A percentile compares a stretch with the other conserved stretches of the same genome.
phyloP scores from a whole-genome alignment of 1,284 basidiomycete species.

The Kalmanozyma brasiliensis region DNA sequence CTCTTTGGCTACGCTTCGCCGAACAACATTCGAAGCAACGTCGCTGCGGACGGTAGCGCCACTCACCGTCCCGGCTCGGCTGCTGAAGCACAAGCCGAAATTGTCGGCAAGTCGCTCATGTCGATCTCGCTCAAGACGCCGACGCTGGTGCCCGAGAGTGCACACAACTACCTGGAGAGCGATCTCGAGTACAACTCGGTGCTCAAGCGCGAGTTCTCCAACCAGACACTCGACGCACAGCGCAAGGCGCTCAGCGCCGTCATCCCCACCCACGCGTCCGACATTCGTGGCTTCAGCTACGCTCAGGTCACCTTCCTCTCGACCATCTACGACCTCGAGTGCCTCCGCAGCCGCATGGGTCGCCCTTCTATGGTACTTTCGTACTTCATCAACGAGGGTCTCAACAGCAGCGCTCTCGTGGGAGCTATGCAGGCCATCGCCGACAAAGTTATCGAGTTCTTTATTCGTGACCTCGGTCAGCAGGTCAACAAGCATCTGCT shows the following conservation, averaged over 20 bases:
- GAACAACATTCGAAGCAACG: slow-evolving; percentile 22
- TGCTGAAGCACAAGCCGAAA: slow-evolving; percentile 80
- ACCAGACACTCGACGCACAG: slow-evolving; percentile 57
- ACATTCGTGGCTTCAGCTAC: slow-evolving; percentile 80
- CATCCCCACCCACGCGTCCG: slow-evolving; percentile 77
- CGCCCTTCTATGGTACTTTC: slow-evolving; percentile 83
- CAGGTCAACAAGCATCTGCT: slow-evolving; percentile 83
- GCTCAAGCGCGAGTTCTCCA: slow-evolving; percentile 72
- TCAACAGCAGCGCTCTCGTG: slow-evolving; percentile 77
- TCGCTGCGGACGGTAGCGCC: slow-evolving; percentile 18
- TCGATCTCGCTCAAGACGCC: slow-evolving; percentile 90
- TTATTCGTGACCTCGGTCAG: slow-evolving; percentile 63
- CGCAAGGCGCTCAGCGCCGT: slow-evolving; percentile 68
- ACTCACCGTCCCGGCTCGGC: slow-evolving; percentile 61
- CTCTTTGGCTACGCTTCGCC: slow-evolving; percentile 76
- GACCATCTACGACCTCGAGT: slow-evolving; percentile 89
- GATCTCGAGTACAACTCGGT: slow-evolving; percentile 94
- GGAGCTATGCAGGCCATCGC: slow-evolving; percentile 86
- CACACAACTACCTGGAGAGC: slow-evolving; percentile 84
- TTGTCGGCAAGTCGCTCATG: slow-evolving; percentile 72
- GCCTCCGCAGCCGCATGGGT: slow-evolving; percentile 82
- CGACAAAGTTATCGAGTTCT: slow-evolving; percentile 75
- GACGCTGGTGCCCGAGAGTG: slow-evolving; percentile 81
- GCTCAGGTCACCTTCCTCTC: slow-evolving; percentile 88
- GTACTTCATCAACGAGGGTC: slow-evolving; percentile 88